phyloP scores from a whole-genome alignment of 805 yeast species.

The Tetrapisispora iriomotensis region DNA sequence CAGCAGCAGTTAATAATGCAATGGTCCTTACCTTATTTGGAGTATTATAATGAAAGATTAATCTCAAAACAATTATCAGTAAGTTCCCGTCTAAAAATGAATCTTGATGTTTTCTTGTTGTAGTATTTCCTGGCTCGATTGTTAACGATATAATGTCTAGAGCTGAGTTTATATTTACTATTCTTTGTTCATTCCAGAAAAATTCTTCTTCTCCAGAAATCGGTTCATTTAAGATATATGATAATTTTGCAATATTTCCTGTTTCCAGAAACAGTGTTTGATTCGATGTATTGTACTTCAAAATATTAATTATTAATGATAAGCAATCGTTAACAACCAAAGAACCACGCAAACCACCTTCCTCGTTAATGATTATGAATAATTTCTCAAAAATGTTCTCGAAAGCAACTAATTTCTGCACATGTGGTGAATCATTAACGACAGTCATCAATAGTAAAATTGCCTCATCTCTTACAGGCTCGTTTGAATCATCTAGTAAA shows the following conservation, averaged over 20 bases:
- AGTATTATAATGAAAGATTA: slow-evolving; percentile 58
- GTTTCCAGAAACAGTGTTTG: slow-evolving; percentile 85
- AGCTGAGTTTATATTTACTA: slow-evolving; percentile 53
- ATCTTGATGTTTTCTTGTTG: slow-evolving; percentile 50
- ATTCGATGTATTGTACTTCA: slow-evolving; percentile 78
- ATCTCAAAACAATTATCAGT: slow-evolving; percentile 51
- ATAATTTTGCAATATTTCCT: slow-evolving; percentile 59
- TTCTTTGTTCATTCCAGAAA: slow-evolving; percentile 70
- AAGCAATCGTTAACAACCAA: slow-evolving; percentile 87
- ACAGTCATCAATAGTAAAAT: slow-evolving; percentile 75
- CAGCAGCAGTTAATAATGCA: slow-evolving; percentile 69
- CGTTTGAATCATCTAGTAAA: slow-evolving; percentile 54
- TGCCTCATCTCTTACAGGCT: slow-evolving; percentile 84
- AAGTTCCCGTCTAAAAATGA: slow-evolving; percentile 52
- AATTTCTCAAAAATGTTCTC: slow-evolving; percentile 82
- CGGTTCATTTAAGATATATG: slow-evolving; percentile 54
- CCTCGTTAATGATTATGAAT: slow-evolving; percentile 71
- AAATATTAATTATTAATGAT: slow-evolving; percentile 57
- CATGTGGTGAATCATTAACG: slow-evolving; percentile 69
- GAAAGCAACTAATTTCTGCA: slow-evolving; percentile 89
- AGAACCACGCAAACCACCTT: slow-evolving; percentile 85
- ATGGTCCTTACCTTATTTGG: slow-evolving; percentile 57
- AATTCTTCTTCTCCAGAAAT: slow-evolving; percentile 36
- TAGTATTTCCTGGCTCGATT: slow-evolving; percentile 63
- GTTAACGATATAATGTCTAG: slow-evolving; percentile 66